Evolutionary conservation across 371 early-diverging fungal species (phyloP), one percentile per base, ranked within the genome.

Genomic region (Mucor racemosus): DNA sequence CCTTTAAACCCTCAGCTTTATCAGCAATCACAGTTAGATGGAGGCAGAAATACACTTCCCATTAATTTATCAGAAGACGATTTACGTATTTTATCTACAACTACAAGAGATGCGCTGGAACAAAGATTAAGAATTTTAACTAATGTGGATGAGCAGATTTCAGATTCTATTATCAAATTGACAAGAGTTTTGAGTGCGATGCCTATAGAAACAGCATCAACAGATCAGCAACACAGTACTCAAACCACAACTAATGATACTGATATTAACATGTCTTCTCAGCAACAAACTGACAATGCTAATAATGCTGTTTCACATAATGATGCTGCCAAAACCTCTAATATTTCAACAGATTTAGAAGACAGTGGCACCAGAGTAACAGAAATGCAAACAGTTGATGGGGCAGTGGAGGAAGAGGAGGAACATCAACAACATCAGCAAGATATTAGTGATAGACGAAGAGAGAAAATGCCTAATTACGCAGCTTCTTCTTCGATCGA

Each of bases 101-200:
- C 72, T 4, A 82, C 90, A 9, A 69, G 90, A 36, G 86, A 86
- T 15, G 86, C 85, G 0, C 80, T 91, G 34, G 79, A 84, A 33
- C 81, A 84, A 41, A 84, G 91, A 4, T 68, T 93, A 10, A 75
- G 74, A 1, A 76, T 89, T 4, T 56, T 92, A 39, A 84, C 87
- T 48, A 73, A 80, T 0, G 81, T 90, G 1, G 90, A 93, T 65
- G 59, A 65, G 1, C 92, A 93, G 71, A 82, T 91, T 50, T 81
- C 85, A 17, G 85, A 87, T 5, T 69, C 86, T 1, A 86, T 88
- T 59, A 83, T 86, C 34, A 73, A 84, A 39, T 69, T 93, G 58
- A 78, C 86, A 7, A 87, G 84, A 50, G 85, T 87, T 1, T 38
- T 86, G 15, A 79, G 80, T 46, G 74, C 80, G 8, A 58, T 86